Evolutionary conservation across 768 basidiomycete species (phyloP), one percentile per base, ranked within the genome.

Genomic region (Amanita brunnescens): DNA sequence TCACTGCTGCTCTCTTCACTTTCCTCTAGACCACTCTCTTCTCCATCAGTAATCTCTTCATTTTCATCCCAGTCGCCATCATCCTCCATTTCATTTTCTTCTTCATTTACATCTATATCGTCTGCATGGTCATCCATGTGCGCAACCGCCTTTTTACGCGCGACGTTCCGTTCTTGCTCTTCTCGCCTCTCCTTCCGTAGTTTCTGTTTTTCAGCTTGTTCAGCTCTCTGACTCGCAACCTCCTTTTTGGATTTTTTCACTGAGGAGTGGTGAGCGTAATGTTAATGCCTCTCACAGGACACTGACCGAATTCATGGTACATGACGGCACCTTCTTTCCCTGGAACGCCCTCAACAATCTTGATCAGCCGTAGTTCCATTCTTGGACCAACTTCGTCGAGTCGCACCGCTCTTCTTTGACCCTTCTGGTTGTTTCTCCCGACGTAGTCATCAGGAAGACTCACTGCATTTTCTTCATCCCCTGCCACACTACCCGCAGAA

Each of bases 301-400:
- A 74, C 88, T 59, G 59, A 92, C 95, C 87, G 60, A 96, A 88
- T 68, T 90, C 85, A 64, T 99, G 96, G 71, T 87, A 96, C 35
- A 99, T 85, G 1, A 97, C 91, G 56, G 78, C 81, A 5, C 96
- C 91, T 66, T 95, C 91, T 59, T 85, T 94, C 12, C 94, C 96
- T 4, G 94, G 93, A 14, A 89, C 72, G 20, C 96, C 95, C 65
- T 97, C 95, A 14, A 84, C 80, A 52, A 99, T 92, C 73, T 99
- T 99, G 58, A 97, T 81, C 58, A 99, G 69, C 56, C 79, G 77
- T 58, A 98, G 69, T 67, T 99, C 96, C 83, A 99, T 85, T 62
- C 96, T 75, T 35, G 96, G 96, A 1, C 96, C 96, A 39, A 97
- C 80, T 68, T 99, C 96, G 49, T 95, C 88, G 47, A 99, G 71